Evolutionary conservation across 306 rosid genomes (phyloP).

Genomic region (Ammopiptanthus mongolicus): DNA sequence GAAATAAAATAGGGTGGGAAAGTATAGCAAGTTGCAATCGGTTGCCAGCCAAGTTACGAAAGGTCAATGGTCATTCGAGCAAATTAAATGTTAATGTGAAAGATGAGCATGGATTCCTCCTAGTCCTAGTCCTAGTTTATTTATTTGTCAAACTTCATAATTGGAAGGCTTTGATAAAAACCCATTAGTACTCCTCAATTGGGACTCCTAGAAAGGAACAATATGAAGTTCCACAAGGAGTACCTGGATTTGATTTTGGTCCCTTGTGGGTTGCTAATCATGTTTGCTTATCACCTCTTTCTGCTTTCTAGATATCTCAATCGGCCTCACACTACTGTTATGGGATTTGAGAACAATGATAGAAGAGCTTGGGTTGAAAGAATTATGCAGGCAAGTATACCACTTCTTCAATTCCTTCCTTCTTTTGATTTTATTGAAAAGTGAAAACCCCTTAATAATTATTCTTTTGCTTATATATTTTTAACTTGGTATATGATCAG

Average conservation of each 20-base stretch:
- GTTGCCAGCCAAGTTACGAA: neutral
- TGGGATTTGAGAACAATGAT: constrained; percentile 75
- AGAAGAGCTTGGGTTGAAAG: constrained; percentile 68
- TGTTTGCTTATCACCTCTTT: constrained; percentile 61
- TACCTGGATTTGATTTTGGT: constrained; percentile 66
- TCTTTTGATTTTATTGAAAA: neutral
- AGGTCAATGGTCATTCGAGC: neutral
- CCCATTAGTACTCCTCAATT: neutral
- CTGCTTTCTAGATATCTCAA: constrained; percentile 57
- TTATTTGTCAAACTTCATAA: constrained; percentile 7
- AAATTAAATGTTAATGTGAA: constrained; percentile 2
- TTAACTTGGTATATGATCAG: constrained; percentile 22
- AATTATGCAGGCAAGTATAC: constrained; percentile 63
- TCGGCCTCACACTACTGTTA: constrained; percentile 60
- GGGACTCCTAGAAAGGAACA: neutral
- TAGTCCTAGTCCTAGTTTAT: neutral
- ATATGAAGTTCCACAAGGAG: constrained; percentile 53
- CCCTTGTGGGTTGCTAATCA: constrained; percentile 61
- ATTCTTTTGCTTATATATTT: neutral
- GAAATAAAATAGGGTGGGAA: neutral
- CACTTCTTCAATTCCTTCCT: neutral
- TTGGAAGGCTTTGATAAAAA: neutral
- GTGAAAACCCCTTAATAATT: neutral
- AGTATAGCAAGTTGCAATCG: neutral
- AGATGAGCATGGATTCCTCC: neutral